phyloP scores from a whole-genome alignment of 257 asterid genomes.

The Ilex aquifolium region DNA sequence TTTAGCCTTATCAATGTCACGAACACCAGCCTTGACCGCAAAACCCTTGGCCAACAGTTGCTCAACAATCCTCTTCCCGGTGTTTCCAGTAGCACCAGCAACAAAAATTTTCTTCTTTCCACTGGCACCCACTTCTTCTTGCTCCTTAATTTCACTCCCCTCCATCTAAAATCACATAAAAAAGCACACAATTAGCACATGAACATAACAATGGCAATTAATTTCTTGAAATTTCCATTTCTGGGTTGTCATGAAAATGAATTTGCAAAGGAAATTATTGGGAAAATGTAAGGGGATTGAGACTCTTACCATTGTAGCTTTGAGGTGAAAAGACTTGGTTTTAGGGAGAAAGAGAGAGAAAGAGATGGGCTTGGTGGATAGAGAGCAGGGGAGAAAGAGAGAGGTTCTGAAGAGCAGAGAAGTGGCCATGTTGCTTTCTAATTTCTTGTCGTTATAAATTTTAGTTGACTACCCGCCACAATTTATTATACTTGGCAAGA shows the following conservation, averaged over 20 bases:
- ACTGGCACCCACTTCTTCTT: constrained; percentile 19
- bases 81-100: constrained; percentile 91
- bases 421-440: constrained; percentile 21
- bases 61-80: constrained; percentile 91
- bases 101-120: constrained; percentile 70
- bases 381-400: constrained; percentile 15
- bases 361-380: constrained; percentile 23
- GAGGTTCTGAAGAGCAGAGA: constrained; percentile 34
- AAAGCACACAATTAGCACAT: constrained; percentile 3
- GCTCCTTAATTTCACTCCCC: constrained; percentile 51
- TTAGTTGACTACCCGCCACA: constrained; percentile 17
- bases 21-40: constrained; percentile 88
- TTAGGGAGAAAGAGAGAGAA: constrained; percentile 13
- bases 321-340: constrained; percentile 26
- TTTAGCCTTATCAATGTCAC: constrained; percentile 80
- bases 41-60: constrained; percentile 87
- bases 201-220: neutral
- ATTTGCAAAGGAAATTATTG: neutral
- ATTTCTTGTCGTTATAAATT: constrained; percentile 22
- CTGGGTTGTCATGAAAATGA: constrained; percentile 1
- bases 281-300: neutral
- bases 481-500: neutral
- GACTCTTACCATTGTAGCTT: constrained; percentile 39
- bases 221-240: neutral
- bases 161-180: constrained; percentile 52